Percentiles rank a stretch among this genome's conserved stretches.
phyloP scores from a whole-genome alignment of 2,329 filamentous ascomycete species.

The Pseudogymnoascus sp. region DNA sequence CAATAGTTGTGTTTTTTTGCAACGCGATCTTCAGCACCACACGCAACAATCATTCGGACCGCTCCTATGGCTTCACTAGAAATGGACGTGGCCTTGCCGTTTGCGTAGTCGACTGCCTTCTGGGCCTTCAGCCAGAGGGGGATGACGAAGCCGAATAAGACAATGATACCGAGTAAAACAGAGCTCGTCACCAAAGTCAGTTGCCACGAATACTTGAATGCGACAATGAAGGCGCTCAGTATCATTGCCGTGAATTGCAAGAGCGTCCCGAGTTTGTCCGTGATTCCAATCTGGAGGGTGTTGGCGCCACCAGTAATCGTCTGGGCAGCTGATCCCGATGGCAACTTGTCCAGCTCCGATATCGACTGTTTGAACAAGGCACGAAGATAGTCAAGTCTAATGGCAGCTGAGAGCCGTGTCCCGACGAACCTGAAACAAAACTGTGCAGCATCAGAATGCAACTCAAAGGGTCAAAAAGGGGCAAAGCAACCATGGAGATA shows the following conservation, averaged over 20 bases:
- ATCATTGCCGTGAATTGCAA: constrained; percentile 50
- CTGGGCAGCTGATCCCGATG: constrained; percentile 49
- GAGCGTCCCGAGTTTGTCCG: constrained; percentile 54
- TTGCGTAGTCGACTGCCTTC: constrained; percentile 39
- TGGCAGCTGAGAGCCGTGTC: constrained; percentile 52
- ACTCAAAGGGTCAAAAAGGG: constrained; percentile 34
- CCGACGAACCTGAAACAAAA: constrained; percentile 56
- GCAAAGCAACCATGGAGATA: constrained; percentile 45
- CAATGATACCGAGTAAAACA: constrained; percentile 47
- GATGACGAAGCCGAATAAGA: constrained; percentile 42
- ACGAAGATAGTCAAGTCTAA: constrained; percentile 58
- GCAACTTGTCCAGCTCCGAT: constrained; percentile 60
- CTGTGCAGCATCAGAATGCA: constrained; percentile 31
- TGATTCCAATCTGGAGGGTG: constrained; percentile 57
- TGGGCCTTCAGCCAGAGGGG: constrained; percentile 51
- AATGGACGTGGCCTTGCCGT: constrained; percentile 50
- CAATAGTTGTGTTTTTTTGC: constrained; percentile 46
- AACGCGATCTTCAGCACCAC: constrained; percentile 51
- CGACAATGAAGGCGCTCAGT: constrained; percentile 45
- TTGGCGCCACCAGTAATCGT: constrained; percentile 52
- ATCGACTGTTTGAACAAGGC: constrained; percentile 59
- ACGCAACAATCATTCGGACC: constrained; percentile 56
- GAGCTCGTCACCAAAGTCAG: constrained; percentile 53
- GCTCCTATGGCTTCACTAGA: constrained; percentile 55
- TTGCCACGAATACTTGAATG: constrained; percentile 51